These are phyloP conservation scores for Trichoderma sp. DNA, from an alignment of 2,329 filamentous ascomycete genomes.

Conservation along the genomic window DNA sequence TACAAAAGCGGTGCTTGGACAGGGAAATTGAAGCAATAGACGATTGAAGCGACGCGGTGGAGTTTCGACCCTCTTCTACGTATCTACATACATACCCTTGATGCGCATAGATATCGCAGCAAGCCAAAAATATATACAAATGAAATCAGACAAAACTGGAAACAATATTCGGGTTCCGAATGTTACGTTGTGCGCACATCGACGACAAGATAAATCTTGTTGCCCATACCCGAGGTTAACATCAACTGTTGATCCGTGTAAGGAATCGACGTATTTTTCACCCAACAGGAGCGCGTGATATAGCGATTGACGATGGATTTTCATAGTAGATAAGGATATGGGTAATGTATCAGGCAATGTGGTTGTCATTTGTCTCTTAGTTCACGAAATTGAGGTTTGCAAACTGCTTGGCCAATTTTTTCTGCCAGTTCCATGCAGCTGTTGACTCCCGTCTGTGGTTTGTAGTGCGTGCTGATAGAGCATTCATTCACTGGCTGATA, in stretches of 20 bases:
- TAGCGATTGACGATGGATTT: not conserved
- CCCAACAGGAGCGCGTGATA: not conserved
- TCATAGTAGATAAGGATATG: not conserved
- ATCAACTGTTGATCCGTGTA: not conserved
- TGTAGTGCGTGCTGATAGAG: not conserved
- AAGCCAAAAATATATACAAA: constrained; percentile 22
- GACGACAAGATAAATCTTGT: not conserved
- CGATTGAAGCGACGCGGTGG: constrained; percentile 48
- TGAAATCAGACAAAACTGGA: not conserved
- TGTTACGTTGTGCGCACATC: not conserved
- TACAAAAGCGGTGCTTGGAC: constrained; percentile 61
- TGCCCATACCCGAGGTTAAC: not conserved
- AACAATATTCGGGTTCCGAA: not conserved
- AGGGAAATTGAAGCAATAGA: constrained; percentile 33
- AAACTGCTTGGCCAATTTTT: not conserved
- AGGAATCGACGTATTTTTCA: constrained; percentile 54
- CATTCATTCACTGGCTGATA: not conserved
- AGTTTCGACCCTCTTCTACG: constrained; percentile 8
- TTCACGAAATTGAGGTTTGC: not conserved
- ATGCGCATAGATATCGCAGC: constrained; percentile 23
- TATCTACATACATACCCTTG: not conserved
- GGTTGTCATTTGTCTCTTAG: not conserved
- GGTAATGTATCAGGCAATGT: not conserved
- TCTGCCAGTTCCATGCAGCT: not conserved
- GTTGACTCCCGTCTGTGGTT: not conserved